phyloP scores from a whole-genome alignment of 306 rosid genomes.

The Vigna hirtella region DNA sequence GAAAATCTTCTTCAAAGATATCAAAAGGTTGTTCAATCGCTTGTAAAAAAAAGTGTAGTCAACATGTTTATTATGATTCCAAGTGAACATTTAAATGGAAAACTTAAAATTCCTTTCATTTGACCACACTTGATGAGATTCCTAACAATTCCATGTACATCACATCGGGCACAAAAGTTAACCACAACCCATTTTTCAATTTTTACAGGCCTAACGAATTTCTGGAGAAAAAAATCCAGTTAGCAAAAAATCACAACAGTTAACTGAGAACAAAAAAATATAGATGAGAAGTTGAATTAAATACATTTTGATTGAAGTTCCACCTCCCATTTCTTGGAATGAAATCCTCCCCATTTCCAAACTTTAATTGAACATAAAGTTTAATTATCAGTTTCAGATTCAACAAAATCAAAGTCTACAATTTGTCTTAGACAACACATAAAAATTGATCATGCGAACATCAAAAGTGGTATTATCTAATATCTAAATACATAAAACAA shows the following conservation, averaged over 20 bases:
- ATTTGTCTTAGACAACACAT: too few species aligned
- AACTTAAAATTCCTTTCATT: constrained; percentile 87
- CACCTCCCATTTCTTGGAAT: constrained; percentile 89
- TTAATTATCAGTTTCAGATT: neutral
- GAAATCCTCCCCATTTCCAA: constrained; percentile 85
- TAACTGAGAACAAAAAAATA: neutral
- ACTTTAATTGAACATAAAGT: constrained; percentile 60
- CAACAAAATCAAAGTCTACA: neutral
- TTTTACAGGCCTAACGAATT: constrained; percentile 64
- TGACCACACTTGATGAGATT: constrained; percentile 72
- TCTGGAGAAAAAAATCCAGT: constrained; percentile 51
- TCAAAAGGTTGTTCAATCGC: constrained; percentile 58
- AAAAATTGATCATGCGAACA: too few species aligned
- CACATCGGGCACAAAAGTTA: constrained; percentile 88
- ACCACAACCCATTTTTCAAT: constrained; percentile 81
- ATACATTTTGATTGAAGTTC: constrained; percentile 91
- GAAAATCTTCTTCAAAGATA: constrained; percentile 68
- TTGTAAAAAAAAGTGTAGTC: constrained; percentile 42
- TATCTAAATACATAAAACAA: neutral
- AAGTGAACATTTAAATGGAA: neutral
- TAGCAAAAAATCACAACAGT: neutral
- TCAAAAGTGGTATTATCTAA: too few species aligned
- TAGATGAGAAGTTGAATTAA: neutral
- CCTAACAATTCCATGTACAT: constrained; percentile 61
- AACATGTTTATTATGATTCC: neutral